Evolutionary conservation across 2,329 filamentous ascomycete species (phyloP).

Genomic region (Tolypocladium inflatum): DNA sequence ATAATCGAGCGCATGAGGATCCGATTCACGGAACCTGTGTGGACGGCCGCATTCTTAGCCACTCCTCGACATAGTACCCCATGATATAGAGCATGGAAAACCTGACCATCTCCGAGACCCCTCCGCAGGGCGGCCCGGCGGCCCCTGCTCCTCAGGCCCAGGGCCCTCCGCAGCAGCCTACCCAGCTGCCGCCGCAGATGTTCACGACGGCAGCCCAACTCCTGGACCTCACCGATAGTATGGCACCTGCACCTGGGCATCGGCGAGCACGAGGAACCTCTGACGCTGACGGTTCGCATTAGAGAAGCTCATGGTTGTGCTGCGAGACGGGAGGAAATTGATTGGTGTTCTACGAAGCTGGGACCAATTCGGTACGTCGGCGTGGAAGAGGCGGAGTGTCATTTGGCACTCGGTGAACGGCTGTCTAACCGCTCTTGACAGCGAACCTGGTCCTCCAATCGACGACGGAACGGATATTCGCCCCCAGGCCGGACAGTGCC

Average conservation of each 20-base stretch:
- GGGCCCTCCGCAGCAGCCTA: conserved; percentile 32
- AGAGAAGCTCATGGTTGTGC: conserved; percentile 92
- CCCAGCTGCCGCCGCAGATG: conserved; percentile 83
- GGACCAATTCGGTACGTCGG: conserved; percentile 79
- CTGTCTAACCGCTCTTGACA: conserved; percentile 23
- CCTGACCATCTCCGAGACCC: conserved; percentile 38
- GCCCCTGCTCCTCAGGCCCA: conserved; percentile 18
- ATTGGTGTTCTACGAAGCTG: conserved; percentile 88
- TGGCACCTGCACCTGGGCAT: conserved; percentile 20
- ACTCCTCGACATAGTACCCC: neutral
- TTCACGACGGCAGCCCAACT: conserved; percentile 96
- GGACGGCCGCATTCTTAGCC: neutral
- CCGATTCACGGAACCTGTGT: conserved; percentile 3
- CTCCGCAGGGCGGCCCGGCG: conserved; percentile 27
- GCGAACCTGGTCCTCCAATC: conserved; percentile 93
- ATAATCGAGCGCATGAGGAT: neutral
- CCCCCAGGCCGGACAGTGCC: conserved; percentile 35
- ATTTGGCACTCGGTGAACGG: neutral
- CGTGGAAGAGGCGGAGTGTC: neutral
- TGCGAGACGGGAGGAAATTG: conserved; percentile 89
- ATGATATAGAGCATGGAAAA: conserved; percentile 39
- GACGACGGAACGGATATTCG: conserved; percentile 82
- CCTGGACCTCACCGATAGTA: conserved; percentile 94
- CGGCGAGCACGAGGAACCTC: too few relatives aligned
- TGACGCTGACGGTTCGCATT: conserved; percentile 15